A percentile compares a stretch with the other conserved stretches of the same genome.
Evolutionary conservation across 768 basidiomycete species (phyloP).

Genomic region (Mycena polygramma): DNA sequence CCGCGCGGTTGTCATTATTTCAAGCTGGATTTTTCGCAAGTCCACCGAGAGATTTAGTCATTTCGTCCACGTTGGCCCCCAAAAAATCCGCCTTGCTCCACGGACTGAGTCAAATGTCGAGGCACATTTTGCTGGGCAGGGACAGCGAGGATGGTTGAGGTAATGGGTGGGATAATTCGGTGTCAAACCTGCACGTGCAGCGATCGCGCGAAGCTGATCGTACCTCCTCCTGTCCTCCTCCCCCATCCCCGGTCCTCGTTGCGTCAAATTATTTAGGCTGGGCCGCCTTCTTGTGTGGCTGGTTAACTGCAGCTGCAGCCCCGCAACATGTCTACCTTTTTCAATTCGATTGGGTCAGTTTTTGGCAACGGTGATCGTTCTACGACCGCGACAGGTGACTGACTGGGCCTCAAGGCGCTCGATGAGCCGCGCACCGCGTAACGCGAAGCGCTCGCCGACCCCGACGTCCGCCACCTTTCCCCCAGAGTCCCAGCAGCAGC

Average conservation of each 20-base stretch:
- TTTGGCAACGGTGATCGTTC: background rate
- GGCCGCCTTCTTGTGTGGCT: slow-evolving; percentile 23
- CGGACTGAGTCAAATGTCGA: too few species aligned
- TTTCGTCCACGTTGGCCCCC: too few species aligned
- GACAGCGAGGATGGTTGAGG: background rate
- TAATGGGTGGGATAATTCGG: background rate
- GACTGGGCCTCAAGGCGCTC: slow-evolving; percentile 64
- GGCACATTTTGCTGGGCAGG: background rate
- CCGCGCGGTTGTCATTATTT: too few species aligned
- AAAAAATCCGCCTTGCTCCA: too few species aligned
- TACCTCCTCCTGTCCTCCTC: slow-evolving; percentile 9
- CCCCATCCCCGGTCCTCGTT: slow-evolving; percentile 17
- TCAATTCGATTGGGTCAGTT: slow-evolving; percentile 82
- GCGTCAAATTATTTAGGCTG: slow-evolving; percentile 19
- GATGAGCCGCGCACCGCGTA: slow-evolving; percentile 80
- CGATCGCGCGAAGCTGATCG: background rate
- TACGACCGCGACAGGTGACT: slow-evolving; percentile 1
- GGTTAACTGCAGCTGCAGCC: slow-evolving; percentile 23
- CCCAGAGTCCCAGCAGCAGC: slow-evolving; percentile 53
- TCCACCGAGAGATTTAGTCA: too few species aligned
- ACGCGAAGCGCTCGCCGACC: slow-evolving; percentile 79
- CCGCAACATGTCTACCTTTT: slow-evolving; percentile 75
- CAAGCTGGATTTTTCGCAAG: too few species aligned
- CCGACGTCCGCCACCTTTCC: slow-evolving; percentile 77
- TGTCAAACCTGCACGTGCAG: background rate